These are phyloP conservation scores for Epithemia pelagica DNA, from an alignment of 108 stramenopile species.

Conservation along the genomic window DNA sequence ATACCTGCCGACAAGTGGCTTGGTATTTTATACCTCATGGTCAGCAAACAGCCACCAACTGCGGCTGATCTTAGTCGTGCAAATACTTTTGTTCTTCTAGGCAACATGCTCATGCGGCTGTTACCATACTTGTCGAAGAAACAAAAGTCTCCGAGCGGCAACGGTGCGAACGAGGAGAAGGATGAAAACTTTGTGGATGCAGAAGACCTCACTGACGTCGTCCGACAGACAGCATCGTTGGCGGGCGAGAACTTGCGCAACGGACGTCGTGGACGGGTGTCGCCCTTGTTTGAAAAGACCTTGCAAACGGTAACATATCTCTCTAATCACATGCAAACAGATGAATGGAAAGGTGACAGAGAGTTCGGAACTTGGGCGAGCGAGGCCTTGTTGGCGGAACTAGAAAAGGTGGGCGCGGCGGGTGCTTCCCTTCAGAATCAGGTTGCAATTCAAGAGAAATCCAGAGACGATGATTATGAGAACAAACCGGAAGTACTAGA, in stretches of 20 bases:
- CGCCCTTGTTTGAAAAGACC: slow-evolving; percentile 59
- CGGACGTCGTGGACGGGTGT: slow-evolving; percentile 31
- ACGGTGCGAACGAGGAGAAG: slow-evolving; percentile 20
- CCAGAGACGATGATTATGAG: not conserved
- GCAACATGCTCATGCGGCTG: slow-evolving; percentile 36
- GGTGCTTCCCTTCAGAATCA: slow-evolving; percentile 29
- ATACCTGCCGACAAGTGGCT: slow-evolving; percentile 66
- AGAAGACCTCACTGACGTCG: slow-evolving; percentile 56
- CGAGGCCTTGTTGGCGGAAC: slow-evolving; percentile 51
- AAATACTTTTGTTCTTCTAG: slow-evolving; percentile 49
- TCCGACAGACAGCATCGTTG: slow-evolving; percentile 37
- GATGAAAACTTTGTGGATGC: slow-evolving; percentile 28
- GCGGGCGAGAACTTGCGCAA: slow-evolving; percentile 53
- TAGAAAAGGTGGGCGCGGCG: slow-evolving; percentile 65
- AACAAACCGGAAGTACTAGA: not conserved
- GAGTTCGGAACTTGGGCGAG: slow-evolving; percentile 65
- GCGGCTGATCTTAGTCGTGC: slow-evolving; percentile 35
- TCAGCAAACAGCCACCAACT: slow-evolving; percentile 46
- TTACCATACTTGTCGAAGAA: slow-evolving; percentile 41
- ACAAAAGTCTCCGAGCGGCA: not conserved
- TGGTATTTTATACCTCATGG: slow-evolving; percentile 44
- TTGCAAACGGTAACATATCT: slow-evolving; percentile 61
- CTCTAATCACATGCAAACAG: slow-evolving; percentile 50
- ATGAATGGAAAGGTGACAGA: slow-evolving; percentile 39
- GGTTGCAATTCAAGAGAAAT: slow-evolving; percentile 5